Percentiles rank a stretch among this genome's conserved stretches.
phyloP scores from a whole-genome alignment of 352 stramenopile genomes.

The Hyaloperonospora arabidopsidis region DNA sequence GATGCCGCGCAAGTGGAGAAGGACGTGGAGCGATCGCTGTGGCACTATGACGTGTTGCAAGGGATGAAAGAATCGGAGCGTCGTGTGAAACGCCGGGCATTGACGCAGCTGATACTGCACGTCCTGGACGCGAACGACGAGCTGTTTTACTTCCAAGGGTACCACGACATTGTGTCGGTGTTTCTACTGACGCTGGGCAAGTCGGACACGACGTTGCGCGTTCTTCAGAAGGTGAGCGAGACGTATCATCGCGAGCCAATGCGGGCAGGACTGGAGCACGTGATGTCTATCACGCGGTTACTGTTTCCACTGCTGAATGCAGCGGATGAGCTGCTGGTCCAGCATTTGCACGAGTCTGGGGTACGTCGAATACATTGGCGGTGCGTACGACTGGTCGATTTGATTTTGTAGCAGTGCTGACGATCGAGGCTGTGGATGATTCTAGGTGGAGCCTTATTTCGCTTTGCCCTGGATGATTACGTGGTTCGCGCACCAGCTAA shows the following conservation, averaged over 20 bases:
- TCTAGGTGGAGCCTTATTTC: conserved; percentile 90
- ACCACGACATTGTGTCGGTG: conserved; percentile 89
- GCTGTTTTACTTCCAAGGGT: conserved; percentile 87
- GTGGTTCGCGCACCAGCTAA: conserved; percentile 91
- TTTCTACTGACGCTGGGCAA: conserved; percentile 78
- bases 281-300: conserved; percentile 57
- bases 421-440: conserved; percentile 25
- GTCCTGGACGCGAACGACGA: conserved; percentile 41
- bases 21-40: conserved; percentile 81
- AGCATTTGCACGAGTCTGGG: conserved; percentile 52
- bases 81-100: conserved; percentile 42
- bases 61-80: conserved; percentile 59
- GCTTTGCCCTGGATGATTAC: conserved; percentile 91
- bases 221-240: conserved; percentile 64
- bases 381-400: neutral
- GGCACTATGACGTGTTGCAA: conserved; percentile 67
- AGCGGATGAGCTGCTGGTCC: conserved; percentile 55
- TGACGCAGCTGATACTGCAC: conserved; percentile 54
- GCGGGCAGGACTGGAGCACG: conserved; percentile 70
- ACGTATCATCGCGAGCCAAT: conserved; percentile 89
- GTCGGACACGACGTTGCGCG: conserved; percentile 44
- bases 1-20: conserved; percentile 73
- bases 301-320: conserved; percentile 62
- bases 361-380: conserved; percentile 23
- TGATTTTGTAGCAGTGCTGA: conserved; percentile 16